These are phyloP conservation scores for Piper longum DNA, from an alignment of 164 flowering plant genomes.

Conservation along the genomic window DNA sequence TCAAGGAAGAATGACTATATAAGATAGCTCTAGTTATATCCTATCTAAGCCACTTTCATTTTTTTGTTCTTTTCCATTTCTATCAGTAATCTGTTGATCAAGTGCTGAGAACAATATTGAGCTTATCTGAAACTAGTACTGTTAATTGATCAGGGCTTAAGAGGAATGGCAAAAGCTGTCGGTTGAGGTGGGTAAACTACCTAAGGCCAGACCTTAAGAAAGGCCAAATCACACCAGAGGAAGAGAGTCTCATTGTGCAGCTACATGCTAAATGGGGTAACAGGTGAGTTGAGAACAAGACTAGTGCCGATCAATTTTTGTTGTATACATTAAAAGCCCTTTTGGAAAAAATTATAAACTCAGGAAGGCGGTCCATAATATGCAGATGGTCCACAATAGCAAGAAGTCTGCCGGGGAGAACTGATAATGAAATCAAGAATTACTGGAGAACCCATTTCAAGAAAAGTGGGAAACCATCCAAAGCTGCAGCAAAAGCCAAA, in stretches of 20 bases:
- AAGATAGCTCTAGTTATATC: too few relatives aligned
- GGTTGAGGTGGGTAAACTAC: slow-evolving; percentile 77
- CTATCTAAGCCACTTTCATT: too few relatives aligned
- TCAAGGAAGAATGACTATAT: neutral
- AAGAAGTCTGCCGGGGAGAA: slow-evolving; percentile 8
- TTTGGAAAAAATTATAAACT: neutral
- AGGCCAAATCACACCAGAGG: slow-evolving; percentile 58
- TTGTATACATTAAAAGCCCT: neutral
- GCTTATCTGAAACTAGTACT: too few relatives aligned
- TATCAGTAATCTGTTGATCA: neutral
- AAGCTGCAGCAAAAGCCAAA: neutral
- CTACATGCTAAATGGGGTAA: slow-evolving; percentile 84
- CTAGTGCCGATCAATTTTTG: neutral
- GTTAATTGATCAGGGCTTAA: slow-evolving; percentile 31
- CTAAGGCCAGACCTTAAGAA: slow-evolving; percentile 66
- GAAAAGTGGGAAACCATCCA: slow-evolving; percentile 3
- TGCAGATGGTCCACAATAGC: slow-evolving; percentile 10
- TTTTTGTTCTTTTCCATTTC: too few relatives aligned
- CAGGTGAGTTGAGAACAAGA: slow-evolving; percentile 22
- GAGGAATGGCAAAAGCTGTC: slow-evolving; percentile 83
- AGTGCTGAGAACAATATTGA: too few relatives aligned
- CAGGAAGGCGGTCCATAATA: neutral
- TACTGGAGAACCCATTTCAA: slow-evolving; percentile 12
- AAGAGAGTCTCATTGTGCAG: slow-evolving; percentile 61
- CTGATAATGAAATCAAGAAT: slow-evolving; percentile 11